Base-by-base conservation (phyloP, 495 filamentous ascomycete genomes). In the Hypoxylon fragiforme region DNA sequence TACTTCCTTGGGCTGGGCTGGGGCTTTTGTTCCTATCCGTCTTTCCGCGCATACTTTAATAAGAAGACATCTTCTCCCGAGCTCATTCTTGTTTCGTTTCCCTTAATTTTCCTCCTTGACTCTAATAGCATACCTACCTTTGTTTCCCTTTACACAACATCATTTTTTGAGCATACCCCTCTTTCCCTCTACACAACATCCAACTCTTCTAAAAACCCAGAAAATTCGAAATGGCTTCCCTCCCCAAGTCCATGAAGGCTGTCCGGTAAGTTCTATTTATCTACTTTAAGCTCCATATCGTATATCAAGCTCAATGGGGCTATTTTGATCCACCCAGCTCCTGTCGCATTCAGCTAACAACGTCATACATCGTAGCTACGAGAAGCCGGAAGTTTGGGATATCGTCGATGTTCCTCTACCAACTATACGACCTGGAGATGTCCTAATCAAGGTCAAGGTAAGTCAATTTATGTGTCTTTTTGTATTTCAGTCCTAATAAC, bases 351-450 rank as follows among this genome's bases (percentile, higher is more conserved):
- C 28, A 9, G 35, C 54, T 66, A 58, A 54, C 55, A 55, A 15
- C 30, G 16, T 31, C 48, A 13, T 28, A 30, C 16, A 28, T 64
- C 12, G 44, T 64, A 86, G 82, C 62, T 85, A 87, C 67, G 75
- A 81, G 52, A 79, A 85, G 75, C 83, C 83, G 1, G 67, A 80
- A 69, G 71, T 76, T 18, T 84, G 81, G 67, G 69, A 70, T 36
- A 66, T 86, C 48, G 82, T 86, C 45, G 72, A 81, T 9, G 79
- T 85, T 32, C 79, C 82, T 55, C 73, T 87, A 9, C 84, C 84
- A 7, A 74, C 65, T 26, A 62, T 86, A 37, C 79, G 81, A 43
- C 75, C 83, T 15, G 80, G 82, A 32, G 80, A 86, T 68, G 73
- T 85, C 50, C 66, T 85, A 57, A 77, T 80, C 62, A 81, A 81